Percentiles rank a stretch among this genome's conserved stretches.
These are phyloP conservation scores for Lipomyces kockii DNA, from an alignment of 805 yeast genomes.

Conservation along the genomic window DNA sequence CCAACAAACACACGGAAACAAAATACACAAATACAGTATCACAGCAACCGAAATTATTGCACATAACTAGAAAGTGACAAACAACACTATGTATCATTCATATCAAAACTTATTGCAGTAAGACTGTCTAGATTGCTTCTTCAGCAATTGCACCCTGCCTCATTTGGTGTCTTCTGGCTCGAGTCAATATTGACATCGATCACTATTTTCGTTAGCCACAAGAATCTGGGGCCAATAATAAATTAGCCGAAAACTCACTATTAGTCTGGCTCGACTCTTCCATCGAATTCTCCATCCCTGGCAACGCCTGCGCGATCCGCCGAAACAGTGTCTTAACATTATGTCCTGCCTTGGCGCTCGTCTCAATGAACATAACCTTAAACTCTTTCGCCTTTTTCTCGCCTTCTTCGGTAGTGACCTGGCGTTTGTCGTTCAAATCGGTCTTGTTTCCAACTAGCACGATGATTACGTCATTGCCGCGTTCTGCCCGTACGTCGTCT, in stretches of 20 bases:
- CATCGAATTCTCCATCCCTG: conserved; percentile 63
- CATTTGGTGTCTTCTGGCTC: conserved; percentile 25
- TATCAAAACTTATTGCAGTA: not conserved
- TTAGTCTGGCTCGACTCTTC: conserved; percentile 33
- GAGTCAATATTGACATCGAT: conserved; percentile 37
- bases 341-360: conserved; percentile 93
- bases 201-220: conserved; percentile 19
- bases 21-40: conserved; percentile 8
- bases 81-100: conserved; percentile 4
- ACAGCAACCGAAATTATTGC: conserved; percentile 2
- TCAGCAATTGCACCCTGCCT: conserved; percentile 28
- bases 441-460: conserved; percentile 93
- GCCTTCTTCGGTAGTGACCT: conserved; percentile 87
- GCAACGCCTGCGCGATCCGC: conserved; percentile 86
- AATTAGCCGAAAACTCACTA: conserved; percentile 16
- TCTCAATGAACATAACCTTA: conserved; percentile 85
- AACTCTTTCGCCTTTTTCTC: conserved; percentile 74
- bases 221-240: not conserved
- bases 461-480: conserved; percentile 86
- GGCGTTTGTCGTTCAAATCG: conserved; percentile 80
- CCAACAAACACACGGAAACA: not conserved
- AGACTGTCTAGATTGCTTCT: not conserved
- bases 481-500: conserved; percentile 89
- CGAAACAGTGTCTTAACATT: conserved; percentile 89
- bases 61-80: not conserved